phyloP scores from a whole-genome alignment of 805 yeast species.

The Candida vartiovaarae region DNA sequence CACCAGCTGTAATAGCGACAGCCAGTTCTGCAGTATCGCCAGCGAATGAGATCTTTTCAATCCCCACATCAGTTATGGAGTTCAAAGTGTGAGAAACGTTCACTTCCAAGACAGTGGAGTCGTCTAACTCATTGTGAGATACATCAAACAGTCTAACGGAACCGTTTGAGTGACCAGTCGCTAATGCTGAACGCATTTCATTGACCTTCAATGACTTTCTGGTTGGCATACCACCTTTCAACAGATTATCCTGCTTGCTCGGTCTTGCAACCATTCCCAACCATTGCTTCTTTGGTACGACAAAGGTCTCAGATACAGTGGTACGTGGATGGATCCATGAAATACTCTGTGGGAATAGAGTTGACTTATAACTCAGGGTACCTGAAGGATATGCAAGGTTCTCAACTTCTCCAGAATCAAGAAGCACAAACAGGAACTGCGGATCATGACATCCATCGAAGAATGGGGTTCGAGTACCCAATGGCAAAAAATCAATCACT shows the following conservation, averaged over 20 bases:
- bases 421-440: slow-evolving; percentile 45
- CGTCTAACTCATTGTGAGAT: slow-evolving; percentile 63
- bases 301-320: slow-evolving; percentile 45
- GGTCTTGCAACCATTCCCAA: slow-evolving; percentile 64
- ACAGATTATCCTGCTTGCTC: slow-evolving; percentile 34
- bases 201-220: slow-evolving; percentile 39
- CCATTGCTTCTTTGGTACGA: slow-evolving; percentile 65
- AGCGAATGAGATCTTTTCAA: slow-evolving; percentile 63
- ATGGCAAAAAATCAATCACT: slow-evolving; percentile 40
- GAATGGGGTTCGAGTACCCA: slow-evolving; percentile 64
- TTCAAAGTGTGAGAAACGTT: slow-evolving; percentile 44
- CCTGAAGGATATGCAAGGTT: slow-evolving; percentile 55
- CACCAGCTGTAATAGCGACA: slow-evolving; percentile 61
- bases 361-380: slow-evolving; percentile 40
- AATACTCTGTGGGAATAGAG: slow-evolving; percentile 72
- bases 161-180: slow-evolving; percentile 86
- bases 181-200: slow-evolving; percentile 51
- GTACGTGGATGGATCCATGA: slow-evolving; percentile 73
- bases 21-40: slow-evolving; percentile 72
- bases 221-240: slow-evolving; percentile 77
- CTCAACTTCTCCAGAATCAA: slow-evolving; percentile 60
- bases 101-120: slow-evolving; percentile 51
- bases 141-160: slow-evolving; percentile 80
- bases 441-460: slow-evolving; percentile 82
- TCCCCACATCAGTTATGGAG: slow-evolving; percentile 37